These are phyloP conservation scores for Plasmodium malariae DNA, from an alignment of 169 alveolate species.

Conservation along the genomic window DNA sequence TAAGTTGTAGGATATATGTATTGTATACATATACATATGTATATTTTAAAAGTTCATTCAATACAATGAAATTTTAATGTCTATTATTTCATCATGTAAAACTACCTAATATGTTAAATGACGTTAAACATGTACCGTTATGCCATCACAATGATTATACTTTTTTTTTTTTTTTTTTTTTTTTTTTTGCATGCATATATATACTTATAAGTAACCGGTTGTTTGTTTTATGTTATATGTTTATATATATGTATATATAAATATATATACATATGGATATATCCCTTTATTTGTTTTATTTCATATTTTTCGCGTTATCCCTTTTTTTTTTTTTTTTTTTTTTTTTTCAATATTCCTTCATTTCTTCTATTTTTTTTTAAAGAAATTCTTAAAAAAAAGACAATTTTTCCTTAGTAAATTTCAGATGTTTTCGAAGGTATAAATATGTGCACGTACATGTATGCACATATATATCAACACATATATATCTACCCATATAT, in stretches of 20 bases:
- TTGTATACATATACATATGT: too few species aligned
- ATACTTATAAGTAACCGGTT: not conserved
- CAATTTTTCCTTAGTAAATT: conserved; percentile 1
- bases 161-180: not conserved
- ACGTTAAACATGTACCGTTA: too few species aligned
- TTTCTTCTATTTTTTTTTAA: not conserved
- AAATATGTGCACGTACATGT: too few species aligned
- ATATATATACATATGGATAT: not conserved
- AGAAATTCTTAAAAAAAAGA: conserved; percentile 12
- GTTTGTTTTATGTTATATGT: conserved; percentile 36
- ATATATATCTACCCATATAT: too few species aligned
- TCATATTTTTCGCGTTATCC: not conserved
- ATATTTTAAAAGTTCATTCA: too few species aligned
- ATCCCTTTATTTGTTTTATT: conserved; percentile 11
- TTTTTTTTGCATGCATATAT: not conserved
- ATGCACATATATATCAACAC: too few species aligned
- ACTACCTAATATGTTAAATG: too few species aligned
- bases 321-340: conserved; percentile 9
- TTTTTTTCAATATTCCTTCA: not conserved
- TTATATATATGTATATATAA: conserved; percentile 7
- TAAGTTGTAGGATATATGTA: too few species aligned
- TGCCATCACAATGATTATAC: too few species aligned
- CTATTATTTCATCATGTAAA: too few species aligned
- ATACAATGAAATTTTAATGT: too few species aligned
- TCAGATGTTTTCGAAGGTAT: too few species aligned